Evolutionary conservation across 352 stramenopile genomes (phyloP).

Genomic region (Peronospora farinosa): DNA sequence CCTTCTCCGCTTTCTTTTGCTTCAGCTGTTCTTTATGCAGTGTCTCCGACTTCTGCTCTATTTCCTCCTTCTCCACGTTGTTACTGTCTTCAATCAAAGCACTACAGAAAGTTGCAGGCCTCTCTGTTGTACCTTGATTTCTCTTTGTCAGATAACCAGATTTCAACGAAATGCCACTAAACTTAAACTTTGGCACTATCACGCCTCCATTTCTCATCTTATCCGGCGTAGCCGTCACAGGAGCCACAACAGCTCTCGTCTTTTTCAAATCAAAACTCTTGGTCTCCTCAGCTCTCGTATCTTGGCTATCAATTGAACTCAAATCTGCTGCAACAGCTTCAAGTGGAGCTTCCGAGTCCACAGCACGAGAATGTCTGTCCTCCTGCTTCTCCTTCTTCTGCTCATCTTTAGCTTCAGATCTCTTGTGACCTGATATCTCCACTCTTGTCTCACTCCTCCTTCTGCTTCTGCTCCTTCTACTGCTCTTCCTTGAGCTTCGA

Average conservation of each 20-base stretch:
- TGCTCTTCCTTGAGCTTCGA: conserved; percentile 12
- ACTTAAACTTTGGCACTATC: conserved; percentile 54
- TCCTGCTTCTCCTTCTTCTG: conserved; percentile 4
- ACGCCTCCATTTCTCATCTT: conserved; percentile 9
- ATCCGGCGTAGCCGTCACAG: conserved; percentile 12
- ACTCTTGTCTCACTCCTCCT: conserved; percentile 14
- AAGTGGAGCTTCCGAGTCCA: conserved; percentile 3
- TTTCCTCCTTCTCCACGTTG: conserved; percentile 18
- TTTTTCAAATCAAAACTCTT: conserved; percentile 1
- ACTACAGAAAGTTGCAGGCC: conserved; percentile 20
- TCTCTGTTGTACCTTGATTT: conserved; percentile 14
- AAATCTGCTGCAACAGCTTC: not conserved
- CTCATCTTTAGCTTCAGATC: conserved; percentile 25
- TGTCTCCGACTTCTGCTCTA: conserved; percentile 29
- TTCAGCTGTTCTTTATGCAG: conserved; percentile 52
- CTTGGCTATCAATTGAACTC: not conserved
- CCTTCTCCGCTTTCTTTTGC: conserved; percentile 50
- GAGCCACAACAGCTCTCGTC: conserved; percentile 6
- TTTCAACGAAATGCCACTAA: conserved; percentile 66
- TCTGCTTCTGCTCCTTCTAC: conserved; percentile 18
- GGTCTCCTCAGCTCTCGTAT: not conserved
- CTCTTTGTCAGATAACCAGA: conserved; percentile 18
- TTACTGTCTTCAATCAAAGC: conserved; percentile 14
- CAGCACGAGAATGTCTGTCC: not conserved
- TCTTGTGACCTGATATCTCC: conserved; percentile 4